Base-by-base conservation (phyloP, 495 filamentous ascomycete species). In the Collariella sp. region DNA sequence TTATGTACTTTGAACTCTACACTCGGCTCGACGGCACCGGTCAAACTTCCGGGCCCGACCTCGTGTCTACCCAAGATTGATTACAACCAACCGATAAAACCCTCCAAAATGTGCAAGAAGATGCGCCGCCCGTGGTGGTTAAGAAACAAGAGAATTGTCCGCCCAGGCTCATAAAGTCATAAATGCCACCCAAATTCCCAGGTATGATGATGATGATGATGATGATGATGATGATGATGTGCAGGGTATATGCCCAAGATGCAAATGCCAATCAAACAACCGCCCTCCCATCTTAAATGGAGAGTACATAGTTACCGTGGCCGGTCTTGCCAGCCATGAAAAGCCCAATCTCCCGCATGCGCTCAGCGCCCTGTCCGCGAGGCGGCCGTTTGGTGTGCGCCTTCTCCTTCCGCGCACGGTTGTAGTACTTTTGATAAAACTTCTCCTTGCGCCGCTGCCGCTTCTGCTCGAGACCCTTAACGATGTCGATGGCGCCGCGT, bases 381-480 rank as follows among this genome's bases (percentile, higher is more conserved):
- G 83, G 83, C 18, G 73, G 71, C 46, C 72, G 69, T 38, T 65
- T 64, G 48, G 73, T 64, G 16, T 66, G 58, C 47, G 75, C 72
- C 62, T 76, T 73, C 22, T 75, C 74, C 58, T 76, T 77, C 18
- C 75, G 72, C 6, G 74, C 75, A 22, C 72, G 72, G 49, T 73
- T 70, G 71, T 81, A 88, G 60, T 89, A 82, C 70, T 93, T 89
- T 64, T 89, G 84, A 36, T 70, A 67, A 64, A 86, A 89, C 67
- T 91, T 93, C 71, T 95, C 88, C 70, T 84, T 87, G 51, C 93
- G 87, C 50, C 89, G 83, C 70, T 91, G 88, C 40, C 91, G 83
- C 72, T 93, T 96, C 70, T 87, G 83, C 74, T 97, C 93, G 7
- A 98, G 82, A 6, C 93, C 93, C 65, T 95, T 90, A 70, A 96